A percentile compares a stretch with the other conserved stretches of the same genome.
phyloP scores from a whole-genome alignment of 2,329 filamentous ascomycete species.

The Phoma herbarum region DNA sequence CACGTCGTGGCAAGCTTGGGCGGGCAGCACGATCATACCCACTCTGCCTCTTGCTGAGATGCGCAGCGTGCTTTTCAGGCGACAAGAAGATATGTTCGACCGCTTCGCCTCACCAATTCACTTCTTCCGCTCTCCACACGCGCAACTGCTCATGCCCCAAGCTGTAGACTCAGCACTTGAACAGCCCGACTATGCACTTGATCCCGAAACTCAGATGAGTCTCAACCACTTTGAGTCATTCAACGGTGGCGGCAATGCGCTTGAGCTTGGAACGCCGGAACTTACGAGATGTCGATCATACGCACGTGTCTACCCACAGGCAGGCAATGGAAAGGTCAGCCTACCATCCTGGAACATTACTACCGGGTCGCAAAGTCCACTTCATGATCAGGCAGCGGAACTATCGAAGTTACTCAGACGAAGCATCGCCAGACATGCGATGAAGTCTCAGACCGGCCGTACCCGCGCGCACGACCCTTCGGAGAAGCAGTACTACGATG shows the following conservation, averaged over 20 bases:
- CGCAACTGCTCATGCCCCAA: slow-evolving; percentile 37
- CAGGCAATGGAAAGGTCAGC: slow-evolving; percentile 45
- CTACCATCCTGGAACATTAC: slow-evolving; percentile 55
- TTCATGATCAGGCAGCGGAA: slow-evolving; percentile 54
- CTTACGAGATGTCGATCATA: slow-evolving; percentile 45
- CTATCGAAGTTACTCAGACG: slow-evolving; percentile 52
- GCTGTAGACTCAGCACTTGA: slow-evolving; percentile 36
- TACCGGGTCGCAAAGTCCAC: slow-evolving; percentile 49
- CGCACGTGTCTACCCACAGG: slow-evolving; percentile 55
- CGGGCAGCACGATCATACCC: slow-evolving; percentile 40
- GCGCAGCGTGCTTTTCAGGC: slow-evolving; percentile 53
- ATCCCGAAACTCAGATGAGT: slow-evolving; percentile 43
- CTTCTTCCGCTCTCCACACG: slow-evolving; percentile 59
- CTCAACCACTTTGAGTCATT: slow-evolving; percentile 42
- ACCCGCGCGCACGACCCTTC: slow-evolving; percentile 33
- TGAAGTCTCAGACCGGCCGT: slow-evolving; percentile 38
- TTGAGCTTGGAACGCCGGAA: slow-evolving; percentile 30
- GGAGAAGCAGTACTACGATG: slow-evolving; percentile 43
- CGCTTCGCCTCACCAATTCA: slow-evolving; percentile 60
- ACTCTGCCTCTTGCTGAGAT: slow-evolving; percentile 42
- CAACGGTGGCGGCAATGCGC: slow-evolving; percentile 12
- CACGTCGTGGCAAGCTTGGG: slow-evolving; percentile 41
- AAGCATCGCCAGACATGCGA: slow-evolving; percentile 49
- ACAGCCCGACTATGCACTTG: slow-evolving; percentile 37
- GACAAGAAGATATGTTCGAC: slow-evolving; percentile 57